Conservation (phyloP, 1,139 yeast genomes). For the Pichia sp. region DNA sequence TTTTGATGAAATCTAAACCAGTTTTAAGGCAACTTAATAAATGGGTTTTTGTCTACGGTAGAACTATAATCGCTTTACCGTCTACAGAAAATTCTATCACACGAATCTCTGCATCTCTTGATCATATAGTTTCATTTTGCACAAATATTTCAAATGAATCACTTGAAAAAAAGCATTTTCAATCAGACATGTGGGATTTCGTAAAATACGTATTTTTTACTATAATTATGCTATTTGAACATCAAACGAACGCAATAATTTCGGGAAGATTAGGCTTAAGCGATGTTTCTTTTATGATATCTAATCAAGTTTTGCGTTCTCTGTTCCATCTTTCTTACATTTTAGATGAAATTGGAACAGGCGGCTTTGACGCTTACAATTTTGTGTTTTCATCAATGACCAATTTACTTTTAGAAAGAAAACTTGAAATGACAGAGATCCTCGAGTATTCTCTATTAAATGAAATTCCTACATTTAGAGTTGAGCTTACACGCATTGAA, state of each 20-base stretch:
- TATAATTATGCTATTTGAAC: conserved; percentile 25
- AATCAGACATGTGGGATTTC: conserved; percentile 19
- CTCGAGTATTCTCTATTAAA: conserved; percentile 39
- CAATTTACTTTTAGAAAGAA: conserved; percentile 39
- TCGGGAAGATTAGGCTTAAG: neutral
- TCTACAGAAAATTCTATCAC: neutral
- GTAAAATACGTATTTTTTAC: conserved; percentile 23
- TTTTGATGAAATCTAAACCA: conserved; percentile 30
- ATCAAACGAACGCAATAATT: neutral
- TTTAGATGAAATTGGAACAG: conserved; percentile 54
- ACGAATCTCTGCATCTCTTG: conserved; percentile 3
- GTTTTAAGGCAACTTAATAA: conserved; percentile 45
- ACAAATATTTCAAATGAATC: conserved; percentile 4
- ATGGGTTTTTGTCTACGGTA: conserved; percentile 36
- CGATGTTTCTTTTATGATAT: conserved; percentile 5
- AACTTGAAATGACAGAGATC: conserved; percentile 32
- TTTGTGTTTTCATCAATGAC: conserved; percentile 52
- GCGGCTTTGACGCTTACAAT: conserved; percentile 66
- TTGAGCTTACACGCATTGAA: conserved; percentile 32
- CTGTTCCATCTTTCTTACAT: conserved; percentile 53
- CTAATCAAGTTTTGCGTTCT: conserved; percentile 29
- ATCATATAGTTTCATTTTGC: conserved; percentile 3
- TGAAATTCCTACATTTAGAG: conserved; percentile 26
- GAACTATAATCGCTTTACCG: neutral
- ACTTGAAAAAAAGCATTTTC: neutral